Conservation (phyloP, 73 alveolate species). For the Diophrys sp. region DNA sequence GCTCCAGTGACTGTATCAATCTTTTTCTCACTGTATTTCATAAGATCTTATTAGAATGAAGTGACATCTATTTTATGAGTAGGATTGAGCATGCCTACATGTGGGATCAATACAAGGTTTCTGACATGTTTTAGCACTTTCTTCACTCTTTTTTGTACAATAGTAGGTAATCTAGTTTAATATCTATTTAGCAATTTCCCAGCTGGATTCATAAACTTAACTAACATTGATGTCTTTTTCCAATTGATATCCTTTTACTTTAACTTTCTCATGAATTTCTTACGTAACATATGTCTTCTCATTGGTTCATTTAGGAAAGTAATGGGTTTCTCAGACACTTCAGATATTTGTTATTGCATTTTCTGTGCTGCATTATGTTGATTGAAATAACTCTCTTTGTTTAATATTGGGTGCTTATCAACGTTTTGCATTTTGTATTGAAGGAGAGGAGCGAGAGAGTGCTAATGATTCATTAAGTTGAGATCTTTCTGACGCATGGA, state of each 20-base stretch:
- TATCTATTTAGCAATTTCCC: conserved; percentile 61
- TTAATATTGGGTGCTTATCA: conserved; percentile 38
- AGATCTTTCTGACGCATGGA: conserved; percentile 8
- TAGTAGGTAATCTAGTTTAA: conserved; percentile 53
- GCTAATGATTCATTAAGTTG: conserved; percentile 7
- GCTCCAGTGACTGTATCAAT: conserved; percentile 61
- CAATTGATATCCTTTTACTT: conserved; percentile 65
- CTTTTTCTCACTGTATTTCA: conserved; percentile 43
- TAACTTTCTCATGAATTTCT: conserved; percentile 58
- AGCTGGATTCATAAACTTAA: conserved; percentile 61
- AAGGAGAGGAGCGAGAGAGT: neutral
- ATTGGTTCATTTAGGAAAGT: conserved; percentile 55
- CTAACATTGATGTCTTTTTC: conserved; percentile 68
- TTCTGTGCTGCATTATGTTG: conserved; percentile 35
- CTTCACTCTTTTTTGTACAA: conserved; percentile 44
- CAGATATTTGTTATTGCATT: conserved; percentile 40
- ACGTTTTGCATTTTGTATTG: conserved; percentile 50
- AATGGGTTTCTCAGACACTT: conserved; percentile 29
- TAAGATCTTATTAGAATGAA: conserved; percentile 44
- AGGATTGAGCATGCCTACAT: conserved; percentile 51
- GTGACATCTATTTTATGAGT: conserved; percentile 47
- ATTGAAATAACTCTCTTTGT: conserved; percentile 25
- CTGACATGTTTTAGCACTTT: conserved; percentile 50
- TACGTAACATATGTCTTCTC: conserved; percentile 24
- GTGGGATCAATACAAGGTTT: conserved; percentile 49